A percentile compares a stretch with the other conserved stretches of the same genome.
These are phyloP conservation scores for Aspergillus phoenicis DNA, from an alignment of 2,329 filamentous ascomycete species.

Conservation along the genomic window DNA sequence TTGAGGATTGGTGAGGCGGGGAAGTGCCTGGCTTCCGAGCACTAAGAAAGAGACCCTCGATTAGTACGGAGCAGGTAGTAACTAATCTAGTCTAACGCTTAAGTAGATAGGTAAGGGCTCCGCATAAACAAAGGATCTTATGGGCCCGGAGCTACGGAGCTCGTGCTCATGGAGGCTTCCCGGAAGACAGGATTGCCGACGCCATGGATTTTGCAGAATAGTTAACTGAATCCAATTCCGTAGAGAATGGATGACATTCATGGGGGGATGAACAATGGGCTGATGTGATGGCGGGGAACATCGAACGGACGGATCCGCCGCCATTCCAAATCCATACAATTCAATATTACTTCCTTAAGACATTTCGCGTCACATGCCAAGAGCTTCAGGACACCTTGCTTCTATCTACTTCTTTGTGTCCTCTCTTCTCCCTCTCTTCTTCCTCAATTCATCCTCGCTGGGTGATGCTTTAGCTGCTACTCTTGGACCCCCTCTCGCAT, in stretches of 20 bases:
- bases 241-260: no score
- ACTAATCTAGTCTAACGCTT: no score
- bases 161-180: neutral
- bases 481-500: neutral
- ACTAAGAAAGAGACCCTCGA: neutral
- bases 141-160: neutral
- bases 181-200: no score
- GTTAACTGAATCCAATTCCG: no score
- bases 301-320: no score
- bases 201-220: no score
- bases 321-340: no score
- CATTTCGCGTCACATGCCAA: slow-evolving; percentile 35
- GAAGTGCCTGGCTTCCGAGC: neutral
- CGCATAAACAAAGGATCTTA: neutral
- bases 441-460: neutral
- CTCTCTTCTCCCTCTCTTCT: slow-evolving; percentile 5
- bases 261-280: no score
- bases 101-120: no score
- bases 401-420: slow-evolving; percentile 19
- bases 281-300: no score
- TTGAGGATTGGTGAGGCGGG: neutral
- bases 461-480: neutral
- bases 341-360: no score
- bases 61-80: no score
- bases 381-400: slow-evolving; percentile 47